phyloP scores from a whole-genome alignment of 768 basidiomycete genomes.

The Rubroboletus satanas region DNA sequence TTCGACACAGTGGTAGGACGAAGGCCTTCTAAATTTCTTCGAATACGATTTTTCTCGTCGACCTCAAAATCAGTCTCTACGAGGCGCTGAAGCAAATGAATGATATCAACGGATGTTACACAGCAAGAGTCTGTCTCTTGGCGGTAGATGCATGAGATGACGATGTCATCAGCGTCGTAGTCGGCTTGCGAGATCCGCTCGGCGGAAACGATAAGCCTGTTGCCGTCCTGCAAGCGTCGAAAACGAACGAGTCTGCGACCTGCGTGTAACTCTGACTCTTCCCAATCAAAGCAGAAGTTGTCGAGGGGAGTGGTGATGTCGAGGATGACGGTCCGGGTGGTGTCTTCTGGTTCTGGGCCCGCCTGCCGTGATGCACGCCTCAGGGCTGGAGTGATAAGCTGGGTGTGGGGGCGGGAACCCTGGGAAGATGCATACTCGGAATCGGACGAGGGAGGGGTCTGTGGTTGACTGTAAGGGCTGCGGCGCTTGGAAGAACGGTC shows the following conservation, averaged over 20 bases:
- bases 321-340: conserved; percentile 54
- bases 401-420: conserved; percentile 19
- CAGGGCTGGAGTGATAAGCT: conserved; percentile 11
- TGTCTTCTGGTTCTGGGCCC: conserved; percentile 36
- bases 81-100: conserved; percentile 81
- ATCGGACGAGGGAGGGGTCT: conserved; percentile 40
- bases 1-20: conserved; percentile 89
- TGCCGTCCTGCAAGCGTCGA: conserved; percentile 70
- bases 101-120: conserved; percentile 94
- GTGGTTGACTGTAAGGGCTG: conserved; percentile 38
- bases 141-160: conserved; percentile 93
- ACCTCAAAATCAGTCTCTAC: conserved; percentile 76
- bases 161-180: conserved; percentile 69
- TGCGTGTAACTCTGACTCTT: conserved; percentile 56
- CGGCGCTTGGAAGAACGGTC: conserved; percentile 35
- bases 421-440: conserved; percentile 32
- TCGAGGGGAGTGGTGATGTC: conserved; percentile 57
- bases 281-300: conserved; percentile 55
- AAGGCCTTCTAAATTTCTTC: conserved; percentile 91
- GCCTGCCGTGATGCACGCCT: conserved; percentile 24
- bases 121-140: conserved; percentile 73
- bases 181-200: conserved; percentile 70
- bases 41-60: conserved; percentile 95
- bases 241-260: conserved; percentile 88
- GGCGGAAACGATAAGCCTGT: conserved; percentile 74